Percentiles rank a stretch among this genome's conserved stretches.
Evolutionary conservation across 371 early-diverging fungal species (phyloP).

Genomic region (Gilbertella persicaria): DNA sequence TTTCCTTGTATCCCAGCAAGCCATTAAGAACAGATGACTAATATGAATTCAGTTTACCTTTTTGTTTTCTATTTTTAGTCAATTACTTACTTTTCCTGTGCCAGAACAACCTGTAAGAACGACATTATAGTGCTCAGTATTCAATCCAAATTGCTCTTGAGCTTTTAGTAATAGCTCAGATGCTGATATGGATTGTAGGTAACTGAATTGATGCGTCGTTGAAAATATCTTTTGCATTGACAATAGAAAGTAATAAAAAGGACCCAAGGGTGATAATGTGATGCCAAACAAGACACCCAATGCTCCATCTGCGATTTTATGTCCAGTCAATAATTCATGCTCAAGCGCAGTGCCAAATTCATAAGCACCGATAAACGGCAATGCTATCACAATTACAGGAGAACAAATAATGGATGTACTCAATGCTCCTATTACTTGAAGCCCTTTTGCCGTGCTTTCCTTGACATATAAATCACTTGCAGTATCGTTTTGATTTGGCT

Average conservation of each 20-base stretch:
- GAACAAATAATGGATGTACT: constrained; percentile 21
- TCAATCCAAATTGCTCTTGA: constrained; percentile 14
- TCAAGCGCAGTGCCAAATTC: constrained; percentile 26
- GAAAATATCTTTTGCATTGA: constrained; percentile 25
- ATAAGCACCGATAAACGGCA: constrained; percentile 38
- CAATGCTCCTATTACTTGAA: constrained; percentile 16
- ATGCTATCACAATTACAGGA: constrained; percentile 29
- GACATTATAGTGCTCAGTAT: constrained; percentile 25
- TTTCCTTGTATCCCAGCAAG: constrained; percentile 27
- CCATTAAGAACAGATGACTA: constrained; percentile 38
- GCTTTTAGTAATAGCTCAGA: constrained; percentile 16
- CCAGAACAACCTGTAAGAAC: constrained; percentile 33
- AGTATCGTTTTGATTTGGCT: no score
- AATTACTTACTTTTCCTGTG: constrained; percentile 31
- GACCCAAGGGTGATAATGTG: constrained; percentile 28
- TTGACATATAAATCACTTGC: constrained; percentile 24
- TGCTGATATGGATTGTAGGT: constrained; percentile 4
- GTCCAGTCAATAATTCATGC: constrained; percentile 23
- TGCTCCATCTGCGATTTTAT: constrained; percentile 16
- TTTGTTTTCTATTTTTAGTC: background rate
- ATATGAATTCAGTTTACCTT: background rate
- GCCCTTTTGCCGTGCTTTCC: constrained; percentile 25
- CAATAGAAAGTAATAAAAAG: constrained; percentile 26
- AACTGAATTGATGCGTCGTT: no score
- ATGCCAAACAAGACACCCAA: constrained; percentile 33